Percentiles rank a stretch among this genome's conserved stretches.
phyloP scores from a whole-genome alignment of 257 asterid genomes.

The Solanum sitiens region DNA sequence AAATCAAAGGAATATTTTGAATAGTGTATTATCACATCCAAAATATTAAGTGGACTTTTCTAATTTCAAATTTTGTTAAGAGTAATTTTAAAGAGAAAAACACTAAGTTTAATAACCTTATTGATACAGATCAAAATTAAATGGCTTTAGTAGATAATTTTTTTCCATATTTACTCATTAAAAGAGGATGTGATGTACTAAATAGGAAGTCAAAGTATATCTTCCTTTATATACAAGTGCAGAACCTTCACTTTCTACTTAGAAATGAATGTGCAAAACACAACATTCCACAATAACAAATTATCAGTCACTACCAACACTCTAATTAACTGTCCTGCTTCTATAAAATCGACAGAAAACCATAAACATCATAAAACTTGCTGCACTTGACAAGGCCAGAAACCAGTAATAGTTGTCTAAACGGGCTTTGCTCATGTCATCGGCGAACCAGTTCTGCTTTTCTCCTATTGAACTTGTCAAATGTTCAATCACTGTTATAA shows the following conservation, averaged over 20 bases:
- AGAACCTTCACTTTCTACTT: not conserved
- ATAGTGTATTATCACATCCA: not conserved
- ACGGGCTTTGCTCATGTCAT: constrained; percentile 43
- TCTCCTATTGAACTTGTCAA: constrained; percentile 29
- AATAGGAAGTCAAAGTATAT: not conserved
- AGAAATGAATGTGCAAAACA: not conserved
- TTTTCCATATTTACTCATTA: not conserved
- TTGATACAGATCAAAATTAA: not conserved
- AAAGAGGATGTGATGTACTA: not conserved
- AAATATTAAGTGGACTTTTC: too few species aligned
- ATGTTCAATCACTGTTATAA: constrained; percentile 47
- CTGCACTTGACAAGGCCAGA: constrained; percentile 30
- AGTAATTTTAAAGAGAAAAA: not conserved
- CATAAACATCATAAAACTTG: constrained; percentile 31
- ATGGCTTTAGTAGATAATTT: not conserved
- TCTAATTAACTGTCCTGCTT: not conserved
- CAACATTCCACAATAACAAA: not conserved
- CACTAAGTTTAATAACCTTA: not conserved
- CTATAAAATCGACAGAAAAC: constrained; percentile 25
- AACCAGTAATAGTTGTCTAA: constrained; percentile 64
- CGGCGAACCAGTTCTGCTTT: constrained; percentile 52
- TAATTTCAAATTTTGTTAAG: not conserved
- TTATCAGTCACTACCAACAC: not conserved
- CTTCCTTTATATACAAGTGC: not conserved
- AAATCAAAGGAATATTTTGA: not conserved